Percentiles rank a stretch among this genome's conserved stretches.
phyloP scores from a whole-genome alignment of 192 early-diverging fungal species.

The Glomus cerebriforme region DNA sequence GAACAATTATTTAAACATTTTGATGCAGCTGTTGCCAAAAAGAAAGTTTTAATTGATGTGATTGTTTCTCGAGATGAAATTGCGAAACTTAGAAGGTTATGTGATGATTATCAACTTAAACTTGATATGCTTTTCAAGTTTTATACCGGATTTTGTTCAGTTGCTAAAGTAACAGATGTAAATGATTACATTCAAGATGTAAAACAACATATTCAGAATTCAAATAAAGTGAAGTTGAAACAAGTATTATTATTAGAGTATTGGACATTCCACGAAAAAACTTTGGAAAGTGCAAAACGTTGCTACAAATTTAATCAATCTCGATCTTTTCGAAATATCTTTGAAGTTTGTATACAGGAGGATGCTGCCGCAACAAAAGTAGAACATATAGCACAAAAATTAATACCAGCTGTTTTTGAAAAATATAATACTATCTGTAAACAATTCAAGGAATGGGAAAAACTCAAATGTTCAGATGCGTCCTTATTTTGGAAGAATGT shows the following conservation, averaged over 20 bases:
- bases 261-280: not conserved
- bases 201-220: not conserved
- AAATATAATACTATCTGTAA: not conserved
- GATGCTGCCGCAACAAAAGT: not conserved
- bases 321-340: constrained; percentile 7
- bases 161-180: not conserved
- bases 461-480: not conserved
- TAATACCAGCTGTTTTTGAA: not conserved
- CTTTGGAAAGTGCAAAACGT: not conserved
- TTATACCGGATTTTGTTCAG: not conserved
- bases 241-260: not conserved
- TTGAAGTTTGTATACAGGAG: not conserved
- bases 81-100: not conserved
- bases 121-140: not conserved
- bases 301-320: constrained; percentile 6
- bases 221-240: not conserved
- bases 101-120: not conserved
- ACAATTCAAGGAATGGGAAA: not conserved
- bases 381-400: not conserved
- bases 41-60: not conserved
- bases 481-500: constrained; percentile 14
- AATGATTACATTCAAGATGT: not conserved
- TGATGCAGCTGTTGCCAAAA: not conserved
- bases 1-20: not conserved
- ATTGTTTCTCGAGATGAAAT: not conserved